Evolutionary conservation across 2,329 filamentous ascomycete species (phyloP), one percentile per base, ranked within the genome.

Genomic region (Scedosporium minutisporum): DNA sequence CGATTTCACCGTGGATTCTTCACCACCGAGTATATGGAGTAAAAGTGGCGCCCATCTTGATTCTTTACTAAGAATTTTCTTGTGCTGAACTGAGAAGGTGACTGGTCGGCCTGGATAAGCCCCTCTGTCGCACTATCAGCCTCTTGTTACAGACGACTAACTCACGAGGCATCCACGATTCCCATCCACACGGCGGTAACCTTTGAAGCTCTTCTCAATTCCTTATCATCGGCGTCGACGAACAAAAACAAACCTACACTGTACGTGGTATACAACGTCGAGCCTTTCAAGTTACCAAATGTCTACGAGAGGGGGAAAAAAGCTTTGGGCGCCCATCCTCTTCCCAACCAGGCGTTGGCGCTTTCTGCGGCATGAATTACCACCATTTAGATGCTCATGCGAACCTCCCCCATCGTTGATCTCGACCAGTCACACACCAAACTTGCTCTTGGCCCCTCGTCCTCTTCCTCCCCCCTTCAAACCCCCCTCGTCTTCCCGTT

Each of bases 331-430:
- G 33, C 33, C 33, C 33, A 38, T 38, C 33, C 33, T 38, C 33
- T 16, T 44, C 33, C 29, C 16, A 23, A 16, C n/a, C 38, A 44
- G 23, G 53, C 21, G n/a, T 25, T 25, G 14, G 18, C 18, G 29
- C 21, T 16, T n/a, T 14, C 58, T 7, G 7, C 41, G 58, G 58
- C 58, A 60, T 60, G 58, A 60, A 60, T 41, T 14, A 60, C 7
- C 29, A 38, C 58, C 58, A 60, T 60, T 46, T 60, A 41, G 10
- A 48, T 27, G 14, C 38, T 60, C 58, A 60, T 60, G 58, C 58
- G 58, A 23, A 42, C 38, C 25, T n/a, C 53, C 53, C 57, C 10
- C 14, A 38, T 23, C 53, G 18, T 16, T 23, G n/a, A 9, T 16
- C 25, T 23, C 27, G 41, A 10, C 57, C 57, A 58, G 57, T 58